phyloP scores from a whole-genome alignment of 169 alveolate species.

The Amoebophrya sp. region DNA sequence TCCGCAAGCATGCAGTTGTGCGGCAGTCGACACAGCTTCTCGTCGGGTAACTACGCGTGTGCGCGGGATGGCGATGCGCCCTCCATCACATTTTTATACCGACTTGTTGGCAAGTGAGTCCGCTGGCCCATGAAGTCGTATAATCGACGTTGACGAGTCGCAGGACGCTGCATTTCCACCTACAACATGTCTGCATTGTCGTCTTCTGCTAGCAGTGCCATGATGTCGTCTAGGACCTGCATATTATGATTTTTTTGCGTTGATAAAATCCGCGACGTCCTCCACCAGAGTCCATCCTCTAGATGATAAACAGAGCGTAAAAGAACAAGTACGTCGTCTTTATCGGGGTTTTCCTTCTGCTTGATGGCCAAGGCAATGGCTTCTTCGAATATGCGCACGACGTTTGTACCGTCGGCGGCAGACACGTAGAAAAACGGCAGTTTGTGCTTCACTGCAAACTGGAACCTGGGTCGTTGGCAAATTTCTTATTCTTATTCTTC shows the following conservation, averaged over 20 bases:
- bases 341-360: conserved; percentile 44
- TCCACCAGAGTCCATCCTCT: too few relatives aligned
- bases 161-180: too few relatives aligned
- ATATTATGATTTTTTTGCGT: too few relatives aligned
- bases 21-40: too few relatives aligned
- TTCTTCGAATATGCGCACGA: conserved; percentile 55
- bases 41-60: too few relatives aligned
- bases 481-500: conserved; percentile 27
- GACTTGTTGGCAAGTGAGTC: too few relatives aligned
- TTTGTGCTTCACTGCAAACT: conserved; percentile 65
- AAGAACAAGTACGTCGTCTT: conserved; percentile 32
- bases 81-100: too few relatives aligned
- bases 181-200: background rate
- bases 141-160: too few relatives aligned
- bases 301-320: background rate
- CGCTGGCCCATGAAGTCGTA: too few relatives aligned
- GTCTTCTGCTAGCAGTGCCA: background rate
- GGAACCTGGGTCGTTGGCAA: conserved; percentile 50
- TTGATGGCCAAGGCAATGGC: conserved; percentile 44
- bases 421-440: conserved; percentile 72
- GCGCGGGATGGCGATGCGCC: too few relatives aligned
- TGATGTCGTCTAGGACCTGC: background rate
- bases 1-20: too few relatives aligned
- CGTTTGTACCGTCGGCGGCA: conserved; percentile 82
- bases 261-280: too few relatives aligned